These are phyloP conservation scores for Berkeleyomyces rouxiae DNA, from an alignment of 2,329 filamentous ascomycete species.

Conservation along the genomic window DNA sequence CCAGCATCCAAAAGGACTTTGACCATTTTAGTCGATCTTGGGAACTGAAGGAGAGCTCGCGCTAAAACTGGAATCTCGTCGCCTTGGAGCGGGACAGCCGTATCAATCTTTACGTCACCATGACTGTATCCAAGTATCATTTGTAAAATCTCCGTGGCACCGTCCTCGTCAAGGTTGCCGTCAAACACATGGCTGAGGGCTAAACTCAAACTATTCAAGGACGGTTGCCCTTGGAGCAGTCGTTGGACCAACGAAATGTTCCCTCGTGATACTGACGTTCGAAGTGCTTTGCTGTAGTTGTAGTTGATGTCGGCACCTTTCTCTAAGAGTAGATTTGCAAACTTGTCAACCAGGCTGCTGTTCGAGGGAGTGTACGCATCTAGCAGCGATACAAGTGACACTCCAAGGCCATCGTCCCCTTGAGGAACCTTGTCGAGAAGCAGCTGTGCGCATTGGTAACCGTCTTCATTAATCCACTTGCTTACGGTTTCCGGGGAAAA, in stretches of 20 bases:
- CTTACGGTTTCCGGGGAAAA: not conserved
- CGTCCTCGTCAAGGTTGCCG: not conserved
- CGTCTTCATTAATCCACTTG: slow-evolving; percentile 8
- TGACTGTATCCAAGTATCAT: slow-evolving; percentile 24
- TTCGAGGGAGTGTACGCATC: not conserved
- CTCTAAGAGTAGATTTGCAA: slow-evolving; percentile 22
- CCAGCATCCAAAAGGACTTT: slow-evolving; percentile 38
- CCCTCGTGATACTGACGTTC: slow-evolving; percentile 1
- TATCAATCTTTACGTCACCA: slow-evolving; percentile 30
- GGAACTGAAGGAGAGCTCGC: slow-evolving; percentile 36
- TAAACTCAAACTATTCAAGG: not conserved
- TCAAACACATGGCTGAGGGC: slow-evolving; percentile 4
- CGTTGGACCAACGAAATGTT: not conserved
- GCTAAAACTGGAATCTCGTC: slow-evolving; percentile 28
- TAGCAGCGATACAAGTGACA: not conserved
- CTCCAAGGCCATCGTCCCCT: not conserved
- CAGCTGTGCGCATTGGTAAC: slow-evolving; percentile 24
- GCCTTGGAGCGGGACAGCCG: slow-evolving; percentile 29
- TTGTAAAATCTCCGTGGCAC: slow-evolving; percentile 12
- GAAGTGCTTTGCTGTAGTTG: slow-evolving; percentile 22
- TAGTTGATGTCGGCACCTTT: slow-evolving; percentile 31
- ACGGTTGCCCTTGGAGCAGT: not conserved
- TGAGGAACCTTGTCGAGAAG: slow-evolving; percentile 32
- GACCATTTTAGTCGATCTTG: slow-evolving; percentile 35
- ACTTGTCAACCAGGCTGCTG: not conserved